Evolutionary conservation across 441 rosid species (phyloP), one percentile per base, ranked within the genome.

Genomic region (Pelargonium citronellum): DNA sequence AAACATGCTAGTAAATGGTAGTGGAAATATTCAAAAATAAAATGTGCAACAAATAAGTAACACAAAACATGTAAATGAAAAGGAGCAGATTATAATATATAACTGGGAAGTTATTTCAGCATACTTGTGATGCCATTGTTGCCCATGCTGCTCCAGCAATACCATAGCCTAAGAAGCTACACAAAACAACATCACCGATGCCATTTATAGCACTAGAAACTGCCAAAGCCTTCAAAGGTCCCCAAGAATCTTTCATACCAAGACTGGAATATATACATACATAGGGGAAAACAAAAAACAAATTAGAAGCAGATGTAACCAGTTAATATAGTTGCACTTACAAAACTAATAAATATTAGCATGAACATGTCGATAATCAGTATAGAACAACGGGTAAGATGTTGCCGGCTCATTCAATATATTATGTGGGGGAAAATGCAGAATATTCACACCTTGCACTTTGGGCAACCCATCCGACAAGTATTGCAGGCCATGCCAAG

Each of bases 401-500:
- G 7, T 37, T 37, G 41, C 41, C 8, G 7, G 19, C 34, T 30
- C 19, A 20, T 15, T 57, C 13, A 11, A 8, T 62, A 63, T 30
- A 43, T 3, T 5, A 5, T 37, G 61, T 67, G 57, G 66, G 72
- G 24, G 69, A 43, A 64, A 53, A 15, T 15, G 71, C 47, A 68
- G 58, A 30, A 30, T 58, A 64, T 72, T 65, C 60, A 62, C 58
- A 88, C 93, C 93, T 88, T 80, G 91, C 91, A 80, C 93, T 88
- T 78, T 87, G 93, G 81, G 93, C 87, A 68, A 88, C 86, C 91
- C 89, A 84, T 78, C 93, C 93, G 65, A 87, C 81, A 63, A 87
- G 83, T 75, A 85, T 78, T 72, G 83, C 88, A 41, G 86, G 88
- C 85, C 85, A 87, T 68, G 87, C 88, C 20, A 83, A 75, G 44